Conservation (phyloP, 805 yeast species). For the Hanseniaspora jakobsenii region DNA sequence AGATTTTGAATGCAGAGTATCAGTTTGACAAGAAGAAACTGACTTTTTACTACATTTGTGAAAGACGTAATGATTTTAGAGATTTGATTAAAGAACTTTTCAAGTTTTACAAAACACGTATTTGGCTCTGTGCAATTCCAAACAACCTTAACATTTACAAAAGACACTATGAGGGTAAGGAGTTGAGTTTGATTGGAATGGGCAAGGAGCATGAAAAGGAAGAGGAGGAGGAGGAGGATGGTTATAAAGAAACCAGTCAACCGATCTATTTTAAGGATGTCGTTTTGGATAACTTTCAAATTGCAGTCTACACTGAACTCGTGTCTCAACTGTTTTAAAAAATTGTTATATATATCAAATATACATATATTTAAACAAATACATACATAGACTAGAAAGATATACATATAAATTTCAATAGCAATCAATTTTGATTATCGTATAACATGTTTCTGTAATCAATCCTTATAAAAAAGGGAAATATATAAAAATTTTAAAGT, state of each 20-base stretch:
- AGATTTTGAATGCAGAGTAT: constrained; percentile 62
- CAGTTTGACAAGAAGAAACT: constrained; percentile 72
- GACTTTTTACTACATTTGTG: constrained; percentile 55
- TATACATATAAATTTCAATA: too few relatives aligned
- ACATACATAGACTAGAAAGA: too few relatives aligned
- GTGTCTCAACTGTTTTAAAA: constrained; percentile 23
- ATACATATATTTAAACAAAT: too few relatives aligned
- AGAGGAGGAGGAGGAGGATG: neutral
- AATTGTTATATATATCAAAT: too few relatives aligned
- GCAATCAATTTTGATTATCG: too few relatives aligned
- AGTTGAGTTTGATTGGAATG: constrained; percentile 14
- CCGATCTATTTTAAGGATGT: constrained; percentile 23
- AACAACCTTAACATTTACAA: constrained; percentile 24
- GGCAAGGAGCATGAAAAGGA: too few relatives aligned
- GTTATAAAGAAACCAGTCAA: neutral
- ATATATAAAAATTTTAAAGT: too few relatives aligned
- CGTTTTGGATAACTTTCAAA: constrained; percentile 28
- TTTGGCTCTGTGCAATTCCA: constrained; percentile 70
- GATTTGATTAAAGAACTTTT: constrained; percentile 61
- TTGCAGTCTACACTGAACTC: constrained; percentile 29
- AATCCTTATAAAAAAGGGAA: too few relatives aligned
- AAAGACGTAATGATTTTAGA: constrained; percentile 60
- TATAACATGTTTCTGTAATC: too few relatives aligned
- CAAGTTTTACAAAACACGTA: constrained; percentile 64
- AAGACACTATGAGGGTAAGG: neutral